Evolutionary conservation across 2,329 filamentous ascomycete genomes (phyloP).

Genomic region (Dothidotthia symphoricarpi): DNA sequence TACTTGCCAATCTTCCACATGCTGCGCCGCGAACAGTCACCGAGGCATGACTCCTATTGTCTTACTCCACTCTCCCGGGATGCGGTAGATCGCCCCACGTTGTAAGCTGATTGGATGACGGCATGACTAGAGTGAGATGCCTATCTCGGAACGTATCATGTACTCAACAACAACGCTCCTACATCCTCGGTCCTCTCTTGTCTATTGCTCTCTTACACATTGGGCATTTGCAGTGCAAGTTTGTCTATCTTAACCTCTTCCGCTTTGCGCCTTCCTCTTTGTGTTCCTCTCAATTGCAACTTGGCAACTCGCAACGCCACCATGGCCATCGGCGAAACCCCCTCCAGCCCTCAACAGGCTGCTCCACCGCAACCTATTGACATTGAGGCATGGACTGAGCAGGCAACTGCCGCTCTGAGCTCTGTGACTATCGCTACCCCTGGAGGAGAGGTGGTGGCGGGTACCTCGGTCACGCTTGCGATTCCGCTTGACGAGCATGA

Average conservation of each 20-base stretch:
- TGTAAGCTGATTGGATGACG: constrained; percentile 31
- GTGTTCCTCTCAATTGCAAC: constrained; percentile 1
- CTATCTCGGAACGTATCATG: constrained; percentile 22
- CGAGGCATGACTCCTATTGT: constrained; percentile 14
- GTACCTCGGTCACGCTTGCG: constrained; percentile 63
- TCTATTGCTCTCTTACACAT: not conserved
- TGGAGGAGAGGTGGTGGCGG: constrained; percentile 39
- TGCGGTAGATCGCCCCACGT: constrained; percentile 18
- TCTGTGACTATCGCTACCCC: constrained; percentile 42
- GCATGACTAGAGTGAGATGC: constrained; percentile 16
- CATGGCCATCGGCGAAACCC: constrained; percentile 38
- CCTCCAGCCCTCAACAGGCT: constrained; percentile 20
- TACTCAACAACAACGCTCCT: constrained; percentile 13
- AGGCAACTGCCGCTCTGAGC: constrained; percentile 46
- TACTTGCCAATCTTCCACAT: too few species aligned
- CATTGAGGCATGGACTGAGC: constrained; percentile 51
- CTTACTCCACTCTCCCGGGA: constrained; percentile 3
- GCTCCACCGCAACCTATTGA: constrained; percentile 34
- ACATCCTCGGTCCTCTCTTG: constrained; percentile 5
- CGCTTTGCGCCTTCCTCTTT: not conserved
- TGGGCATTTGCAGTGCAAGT: not conserved
- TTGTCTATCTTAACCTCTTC: not conserved
- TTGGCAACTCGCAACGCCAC: constrained; percentile 14
- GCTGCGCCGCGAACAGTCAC: constrained; percentile 5
- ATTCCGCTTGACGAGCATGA: constrained; percentile 70